These are phyloP conservation scores for Elongisporangium anandrum DNA, from an alignment of 352 stramenopile species.

Conservation along the genomic window DNA sequence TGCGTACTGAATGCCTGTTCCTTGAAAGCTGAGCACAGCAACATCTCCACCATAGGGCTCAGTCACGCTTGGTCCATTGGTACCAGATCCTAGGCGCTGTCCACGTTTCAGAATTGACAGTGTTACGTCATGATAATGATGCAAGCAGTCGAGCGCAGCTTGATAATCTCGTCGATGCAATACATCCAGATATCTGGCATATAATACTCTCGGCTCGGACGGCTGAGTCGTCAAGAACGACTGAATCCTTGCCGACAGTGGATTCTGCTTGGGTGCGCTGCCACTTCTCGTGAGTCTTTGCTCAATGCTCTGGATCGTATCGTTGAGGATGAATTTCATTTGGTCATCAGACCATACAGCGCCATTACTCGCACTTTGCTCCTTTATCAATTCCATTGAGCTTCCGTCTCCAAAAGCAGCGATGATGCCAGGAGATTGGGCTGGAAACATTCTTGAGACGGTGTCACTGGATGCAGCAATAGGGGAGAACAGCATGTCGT, in stretches of 20 bases:
- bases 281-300: conserved; percentile 7
- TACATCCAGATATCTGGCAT: conserved; percentile 84
- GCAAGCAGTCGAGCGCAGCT: conserved; percentile 85
- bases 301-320: conserved; percentile 27
- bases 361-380: too few relatives aligned
- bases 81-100: background rate
- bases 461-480: conserved; percentile 7
- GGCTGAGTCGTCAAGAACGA: conserved; percentile 6
- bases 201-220: conserved; percentile 55
- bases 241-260: background rate
- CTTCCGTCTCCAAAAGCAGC: conserved; percentile 3
- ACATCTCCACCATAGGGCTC: conserved; percentile 7
- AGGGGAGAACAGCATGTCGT: conserved; percentile 25
- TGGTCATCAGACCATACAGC: conserved; percentile 52
- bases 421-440: background rate
- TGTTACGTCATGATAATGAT: conserved; percentile 92
- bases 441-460: background rate
- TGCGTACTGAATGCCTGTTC: conserved; percentile 86
- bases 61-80: conserved; percentile 3
- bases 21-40: conserved; percentile 39
- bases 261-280: background rate
- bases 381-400: too few relatives aligned
- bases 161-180: conserved; percentile 81
- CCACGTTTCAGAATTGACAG: conserved; percentile 38
- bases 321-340: conserved; percentile 50